Base-by-base conservation (phyloP, 2,329 filamentous ascomycete species). In the Aureobasidium leucospermi region DNA sequence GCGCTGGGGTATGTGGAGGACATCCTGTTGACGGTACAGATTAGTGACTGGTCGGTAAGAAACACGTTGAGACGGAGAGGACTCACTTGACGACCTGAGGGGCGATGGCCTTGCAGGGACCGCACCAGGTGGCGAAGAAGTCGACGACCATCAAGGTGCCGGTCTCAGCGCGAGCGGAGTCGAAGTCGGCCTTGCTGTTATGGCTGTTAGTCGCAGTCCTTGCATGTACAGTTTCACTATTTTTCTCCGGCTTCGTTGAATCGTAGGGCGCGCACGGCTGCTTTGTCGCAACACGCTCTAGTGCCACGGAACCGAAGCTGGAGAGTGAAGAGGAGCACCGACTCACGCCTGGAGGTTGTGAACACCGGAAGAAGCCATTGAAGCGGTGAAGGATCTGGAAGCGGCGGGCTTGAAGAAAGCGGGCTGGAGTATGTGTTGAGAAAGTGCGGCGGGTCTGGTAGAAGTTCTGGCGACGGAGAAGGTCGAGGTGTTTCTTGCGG, bases 121-220 rank as follows among this genome's bases (percentile, higher is more conserved):
- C 91, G 79, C 93, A 97, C 92, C 92, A 96, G 63, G 79, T 85
- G 60, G 92, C 92, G 75, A 88, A 91, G 78, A 85, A 91, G 79
- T 97, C 93, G 69, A 97, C 78, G 62, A 96, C 78, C 67, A 96
- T 82, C 64, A 88, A 74, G 57, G 79, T 80, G 69, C 84, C 75
- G 59, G 78, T 67, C 55, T 77, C 69, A 59, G 77, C 71, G 61
- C 87, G 67, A 60, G 81, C 81, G 34, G 73, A 68, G 59, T 82
- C 72, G 73, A 84, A 91, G 32, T 85, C 82, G 28, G 76, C 69
- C 70, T 80, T 82, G 65, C 85, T 89, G 58, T 64, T 38, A 15
- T 11, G 11, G 32, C 49, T 58, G 57, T 60, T 32, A 52, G 39
- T 45, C 7, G 45, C 36, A 34, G 49, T 10, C 38, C 43, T 42